Evolutionary conservation across 2,329 filamentous ascomycete species (phyloP), one percentile per base, ranked within the genome.

Genomic region (Colletotrichum euphorbiae): DNA sequence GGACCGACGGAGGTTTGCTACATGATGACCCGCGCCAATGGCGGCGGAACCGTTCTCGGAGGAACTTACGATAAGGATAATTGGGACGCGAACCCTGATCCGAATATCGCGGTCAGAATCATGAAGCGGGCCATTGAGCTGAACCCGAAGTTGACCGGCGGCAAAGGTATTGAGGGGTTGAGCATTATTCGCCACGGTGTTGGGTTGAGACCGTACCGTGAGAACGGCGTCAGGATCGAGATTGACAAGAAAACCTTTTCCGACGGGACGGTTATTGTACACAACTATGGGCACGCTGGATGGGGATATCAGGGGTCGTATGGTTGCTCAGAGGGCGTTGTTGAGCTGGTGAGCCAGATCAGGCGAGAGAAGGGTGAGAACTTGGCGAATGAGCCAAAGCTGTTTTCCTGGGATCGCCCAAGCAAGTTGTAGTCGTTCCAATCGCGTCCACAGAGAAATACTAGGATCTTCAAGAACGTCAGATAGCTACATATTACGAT

Each of bases 31-130:
- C 87, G 94, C 31, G 92, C 94, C 1, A 86, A 85, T 0, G 87
- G 87, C n/a, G 94, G 94, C 19, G 94, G 94, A 11, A 96, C 93
- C 0, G 85, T 97, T 46, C 82, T 97, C 2, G 94, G 94, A n/a
- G 94, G 94, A 2, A 95, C 90, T 52, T 92, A 97, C 74, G 90
- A 94, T 77, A 88, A 91, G 73, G 86, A 89, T 31, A 91, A 90
- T 74, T 97, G 93, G 93, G 92, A 96, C 72, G 86, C 89, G 42
- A 86, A 90, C 71, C 89, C 91, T 1, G 94, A 97, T 74, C 90
- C 91, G 0, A 93, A 92, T 75, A 84, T 93, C n/a, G 93, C 94
- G 0, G 80, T 86, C 61, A 86, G 94, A 12, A 97, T 97, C 76
- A 96, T 97, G 92, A 89, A 90, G 79, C 87, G 94, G n/a, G 85